Percentiles rank a stretch among this genome's conserved stretches.
Evolutionary conservation across 2,329 filamentous ascomycete genomes (phyloP).

Genomic region (Dothidotthia symphoricarpi): DNA sequence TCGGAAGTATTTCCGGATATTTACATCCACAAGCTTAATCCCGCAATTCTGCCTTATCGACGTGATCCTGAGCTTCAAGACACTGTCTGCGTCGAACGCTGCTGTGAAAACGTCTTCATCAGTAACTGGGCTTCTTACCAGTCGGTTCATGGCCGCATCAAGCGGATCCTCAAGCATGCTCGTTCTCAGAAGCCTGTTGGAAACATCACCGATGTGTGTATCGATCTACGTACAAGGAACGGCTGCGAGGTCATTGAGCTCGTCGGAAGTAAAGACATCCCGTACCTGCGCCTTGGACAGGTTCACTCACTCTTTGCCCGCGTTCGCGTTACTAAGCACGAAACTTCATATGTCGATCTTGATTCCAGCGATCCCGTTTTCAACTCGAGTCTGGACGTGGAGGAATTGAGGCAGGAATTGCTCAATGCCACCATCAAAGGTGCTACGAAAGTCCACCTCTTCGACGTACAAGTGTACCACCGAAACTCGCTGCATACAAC

Average conservation of each 20-base stretch:
- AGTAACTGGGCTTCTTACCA: constrained; percentile 29
- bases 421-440: constrained; percentile 13
- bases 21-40: constrained; percentile 30
- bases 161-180: constrained; percentile 28
- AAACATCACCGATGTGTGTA: constrained; percentile 18
- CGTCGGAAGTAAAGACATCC: constrained; percentile 17
- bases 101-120: constrained; percentile 27
- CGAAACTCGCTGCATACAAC: constrained; percentile 19
- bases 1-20: constrained; percentile 21
- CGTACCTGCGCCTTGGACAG: constrained; percentile 26
- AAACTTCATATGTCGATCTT: constrained; percentile 16
- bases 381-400: constrained; percentile 20
- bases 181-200: constrained; percentile 23
- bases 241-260: constrained; percentile 28
- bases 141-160: constrained; percentile 20
- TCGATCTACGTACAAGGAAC: constrained; percentile 21
- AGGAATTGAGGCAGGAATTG: constrained; percentile 23
- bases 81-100: constrained; percentile 15
- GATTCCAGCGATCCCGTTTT: constrained; percentile 22
- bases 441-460: constrained; percentile 23
- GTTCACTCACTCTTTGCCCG: constrained; percentile 24
- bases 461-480: constrained; percentile 27
- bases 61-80: constrained; percentile 11
- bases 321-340: constrained; percentile 18
- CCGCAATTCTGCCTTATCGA: constrained; percentile 24